Conservation (phyloP, 192 early-diverging fungal genomes). For the Rhizophagus sp. region DNA sequence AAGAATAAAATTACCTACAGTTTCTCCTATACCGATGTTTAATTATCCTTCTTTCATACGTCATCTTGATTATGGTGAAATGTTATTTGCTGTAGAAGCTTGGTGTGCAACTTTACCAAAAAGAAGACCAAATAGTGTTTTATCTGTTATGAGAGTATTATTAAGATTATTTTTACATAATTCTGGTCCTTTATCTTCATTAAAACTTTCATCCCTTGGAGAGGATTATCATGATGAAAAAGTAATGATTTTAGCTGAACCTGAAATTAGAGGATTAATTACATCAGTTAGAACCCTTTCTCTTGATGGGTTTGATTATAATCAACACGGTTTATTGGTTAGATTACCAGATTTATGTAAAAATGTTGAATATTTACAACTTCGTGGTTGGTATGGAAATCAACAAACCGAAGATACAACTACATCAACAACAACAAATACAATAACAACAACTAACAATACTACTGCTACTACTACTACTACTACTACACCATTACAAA, state of each 20-base stretch:
- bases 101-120: not conserved
- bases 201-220: conserved; percentile 1
- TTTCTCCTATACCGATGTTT: not conserved
- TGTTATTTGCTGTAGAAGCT: conserved; percentile 5
- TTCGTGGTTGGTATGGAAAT: conserved; percentile 1
- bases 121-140: not conserved
- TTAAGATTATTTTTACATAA: conserved; percentile 10
- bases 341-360: conserved; percentile 19
- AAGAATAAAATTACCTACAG: not conserved
- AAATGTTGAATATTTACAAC: not conserved
- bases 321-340: conserved; percentile 7
- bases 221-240: conserved; percentile 9
- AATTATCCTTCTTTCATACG: conserved; percentile 15
- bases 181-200: conserved; percentile 7
- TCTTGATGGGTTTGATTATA: conserved; percentile 9
- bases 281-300: not conserved
- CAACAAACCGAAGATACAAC: not conserved
- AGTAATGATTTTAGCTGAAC: conserved; percentile 7
- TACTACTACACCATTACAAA: not conserved
- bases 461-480: too few species aligned
- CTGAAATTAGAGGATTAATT: not conserved
- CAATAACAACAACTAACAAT: not conserved
- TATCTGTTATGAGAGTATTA: conserved; percentile 14
- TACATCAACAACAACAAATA: too few species aligned
- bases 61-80: conserved; percentile 12